Evolutionary conservation across 345 rosid genomes (phyloP).

Genomic region (Combretum micranthum): DNA sequence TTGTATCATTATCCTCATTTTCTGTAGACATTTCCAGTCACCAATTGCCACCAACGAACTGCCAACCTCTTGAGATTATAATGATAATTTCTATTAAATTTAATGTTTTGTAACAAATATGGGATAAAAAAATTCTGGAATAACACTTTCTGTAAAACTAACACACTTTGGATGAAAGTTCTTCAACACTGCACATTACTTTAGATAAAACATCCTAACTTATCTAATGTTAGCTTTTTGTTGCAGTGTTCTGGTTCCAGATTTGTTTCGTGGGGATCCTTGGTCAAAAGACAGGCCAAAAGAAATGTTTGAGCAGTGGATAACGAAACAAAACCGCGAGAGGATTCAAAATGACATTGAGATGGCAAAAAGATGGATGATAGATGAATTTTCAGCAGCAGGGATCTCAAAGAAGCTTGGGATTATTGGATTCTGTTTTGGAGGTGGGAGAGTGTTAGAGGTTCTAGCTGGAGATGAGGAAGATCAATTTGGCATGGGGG

Average conservation of each 20-base stretch:
- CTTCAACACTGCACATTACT: too few species aligned
- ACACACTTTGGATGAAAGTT: too few species aligned
- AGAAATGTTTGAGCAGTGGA: conserved; percentile 48
- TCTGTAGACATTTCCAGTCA: too few species aligned
- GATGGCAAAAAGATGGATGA: conserved; percentile 60
- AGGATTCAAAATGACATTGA: conserved; percentile 47
- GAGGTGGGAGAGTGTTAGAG: conserved; percentile 70
- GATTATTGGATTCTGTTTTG: conserved; percentile 75
- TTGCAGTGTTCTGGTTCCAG: conserved; percentile 82
- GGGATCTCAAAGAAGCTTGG: conserved; percentile 83
- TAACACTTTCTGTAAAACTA: too few species aligned
- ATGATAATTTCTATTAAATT: too few species aligned
- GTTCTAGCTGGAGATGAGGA: conserved; percentile 49
- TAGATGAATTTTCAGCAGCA: conserved; percentile 64
- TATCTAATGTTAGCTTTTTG: background rate
- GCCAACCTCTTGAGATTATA: too few species aligned
- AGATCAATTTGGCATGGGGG: conserved; percentile 48
- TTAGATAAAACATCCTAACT: background rate
- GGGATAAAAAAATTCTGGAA: too few species aligned
- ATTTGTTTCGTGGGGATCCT: conserved; percentile 79
- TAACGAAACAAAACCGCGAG: conserved; percentile 34
- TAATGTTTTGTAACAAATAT: too few species aligned
- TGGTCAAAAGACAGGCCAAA: conserved; percentile 51
- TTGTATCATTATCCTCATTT: too few species aligned
- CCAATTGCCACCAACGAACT: too few species aligned